These are phyloP conservation scores for Solanum arcanum DNA, from an alignment of 257 asterid genomes.

Conservation along the genomic window DNA sequence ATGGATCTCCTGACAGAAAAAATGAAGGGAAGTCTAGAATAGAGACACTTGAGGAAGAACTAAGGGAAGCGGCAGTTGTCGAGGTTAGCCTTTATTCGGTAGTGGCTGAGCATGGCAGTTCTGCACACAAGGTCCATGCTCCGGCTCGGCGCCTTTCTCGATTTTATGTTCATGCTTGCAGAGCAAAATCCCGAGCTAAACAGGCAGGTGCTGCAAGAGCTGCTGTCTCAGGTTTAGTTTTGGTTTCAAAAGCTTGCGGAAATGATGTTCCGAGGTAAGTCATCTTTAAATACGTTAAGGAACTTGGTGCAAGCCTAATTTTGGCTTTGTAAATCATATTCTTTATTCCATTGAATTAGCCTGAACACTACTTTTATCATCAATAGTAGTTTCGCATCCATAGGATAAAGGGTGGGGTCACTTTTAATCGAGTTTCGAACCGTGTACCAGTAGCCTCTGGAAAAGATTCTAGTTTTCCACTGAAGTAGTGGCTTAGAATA, in stretches of 20 bases:
- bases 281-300: background rate
- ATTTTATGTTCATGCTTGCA: constrained; percentile 58
- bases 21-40: constrained; percentile 39
- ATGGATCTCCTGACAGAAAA: constrained; percentile 19
- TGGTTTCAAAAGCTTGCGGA: constrained; percentile 92
- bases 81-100: constrained; percentile 75
- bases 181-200: constrained; percentile 40
- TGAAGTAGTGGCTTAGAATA: background rate
- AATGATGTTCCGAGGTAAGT: constrained; percentile 78
- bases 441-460: background rate
- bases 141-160: constrained; percentile 87
- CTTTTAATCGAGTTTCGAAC: background rate
- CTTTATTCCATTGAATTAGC: background rate
- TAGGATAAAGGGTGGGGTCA: background rate
- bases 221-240: constrained; percentile 64
- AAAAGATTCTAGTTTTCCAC: background rate
- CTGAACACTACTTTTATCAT: background rate
- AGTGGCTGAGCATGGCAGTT: constrained; percentile 77
- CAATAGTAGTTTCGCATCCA: background rate
- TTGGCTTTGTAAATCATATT: background rate
- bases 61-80: constrained; percentile 68
- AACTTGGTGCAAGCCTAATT: background rate
- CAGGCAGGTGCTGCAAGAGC: constrained; percentile 79
- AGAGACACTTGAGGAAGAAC: constrained; percentile 73
- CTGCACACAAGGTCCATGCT: constrained; percentile 69